Base-by-base conservation (phyloP, 2,329 filamentous ascomycete genomes). In the Parafenestella ontariensis region DNA sequence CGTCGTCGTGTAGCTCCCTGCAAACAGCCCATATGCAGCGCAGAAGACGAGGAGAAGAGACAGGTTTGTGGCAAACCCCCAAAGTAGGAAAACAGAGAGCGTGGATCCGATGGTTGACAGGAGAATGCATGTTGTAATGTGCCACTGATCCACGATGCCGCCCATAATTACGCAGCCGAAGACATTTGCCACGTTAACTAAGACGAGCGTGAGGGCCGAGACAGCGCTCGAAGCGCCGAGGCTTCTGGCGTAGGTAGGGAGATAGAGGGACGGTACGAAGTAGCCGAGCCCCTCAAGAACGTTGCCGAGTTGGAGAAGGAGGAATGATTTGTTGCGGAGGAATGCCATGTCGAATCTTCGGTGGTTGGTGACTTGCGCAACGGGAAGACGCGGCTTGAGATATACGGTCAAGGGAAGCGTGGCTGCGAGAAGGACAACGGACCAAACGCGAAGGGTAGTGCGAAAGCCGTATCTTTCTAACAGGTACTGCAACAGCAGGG, bases 41-140 rank as follows among this genome's bases (percentile, higher is more conserved):
- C 57, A 56, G 43, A 75, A 73, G 2, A 68, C 45, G 18, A 61
- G 51, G 5, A 84, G 60, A 0, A 70, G 51, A 1, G 59, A 54
- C 58, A 74, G 10, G 54, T 71, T 70, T 3, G 68, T 65, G 0
- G 80, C 74, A 3, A 82, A 61, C 0, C 80, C 80, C 81, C 81
- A 84, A 26, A 78, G 56, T 1, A 78, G 59, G 36, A 81, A 79
- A 0, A 78, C 70, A 1, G 78, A 74, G 2, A 77, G 10, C 1
- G 66, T 71, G 18, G 76, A 44, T 10, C 79, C 78, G 8, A 76
- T 45, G 0, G 76, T 76, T 0, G 77, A 78, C 0, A 80, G 65
- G 1, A 78, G 52, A 13, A 77, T 77, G 17, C 77, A 76, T 0
- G 73, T 77, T 3, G 74, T 76, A 20, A 75, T 66, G 28, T 74